These are phyloP conservation scores for Mucor mucedo DNA, from an alignment of 371 early-diverging fungal genomes.

Conservation along the genomic window DNA sequence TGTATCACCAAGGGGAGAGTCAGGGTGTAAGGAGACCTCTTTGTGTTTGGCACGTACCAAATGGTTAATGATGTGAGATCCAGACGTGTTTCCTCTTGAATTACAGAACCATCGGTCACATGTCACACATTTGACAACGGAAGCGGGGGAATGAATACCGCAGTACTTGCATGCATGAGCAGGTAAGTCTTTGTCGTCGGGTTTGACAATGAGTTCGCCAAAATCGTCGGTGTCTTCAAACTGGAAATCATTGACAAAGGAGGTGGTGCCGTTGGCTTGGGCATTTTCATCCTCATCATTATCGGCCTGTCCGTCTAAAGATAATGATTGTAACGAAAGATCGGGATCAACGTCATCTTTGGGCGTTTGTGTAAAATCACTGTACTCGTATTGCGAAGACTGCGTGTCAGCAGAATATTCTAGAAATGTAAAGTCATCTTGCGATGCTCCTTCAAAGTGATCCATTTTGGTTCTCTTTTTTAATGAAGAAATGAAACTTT, in stretches of 20 bases:
- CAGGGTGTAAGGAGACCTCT: slow-evolving; percentile 90
- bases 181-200: slow-evolving; percentile 70
- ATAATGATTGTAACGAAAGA: slow-evolving; percentile 40
- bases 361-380: slow-evolving; percentile 53
- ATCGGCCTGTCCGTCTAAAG: slow-evolving; percentile 14
- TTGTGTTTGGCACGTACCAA: slow-evolving; percentile 94
- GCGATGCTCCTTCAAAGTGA: slow-evolving; percentile 54
- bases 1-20: slow-evolving; percentile 92
- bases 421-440: slow-evolving; percentile 59
- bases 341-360: slow-evolving; percentile 31
- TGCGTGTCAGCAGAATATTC: slow-evolving; percentile 64
- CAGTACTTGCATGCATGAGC: slow-evolving; percentile 94
- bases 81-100: slow-evolving; percentile 88
- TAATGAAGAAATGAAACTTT: not conserved
- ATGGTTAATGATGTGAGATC: slow-evolving; percentile 96
- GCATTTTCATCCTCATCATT: slow-evolving; percentile 28
- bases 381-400: slow-evolving; percentile 70
- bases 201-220: slow-evolving; percentile 41
- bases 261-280: slow-evolving; percentile 32
- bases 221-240: slow-evolving; percentile 57
- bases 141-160: slow-evolving; percentile 87
- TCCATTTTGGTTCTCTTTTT: slow-evolving; percentile 39
- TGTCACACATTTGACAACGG: slow-evolving; percentile 92
- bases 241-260: slow-evolving; percentile 45
- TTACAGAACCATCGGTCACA: slow-evolving; percentile 99